phyloP scores from a whole-genome alignment of 1,139 yeast genomes.

The Geotrichum candidum region DNA sequence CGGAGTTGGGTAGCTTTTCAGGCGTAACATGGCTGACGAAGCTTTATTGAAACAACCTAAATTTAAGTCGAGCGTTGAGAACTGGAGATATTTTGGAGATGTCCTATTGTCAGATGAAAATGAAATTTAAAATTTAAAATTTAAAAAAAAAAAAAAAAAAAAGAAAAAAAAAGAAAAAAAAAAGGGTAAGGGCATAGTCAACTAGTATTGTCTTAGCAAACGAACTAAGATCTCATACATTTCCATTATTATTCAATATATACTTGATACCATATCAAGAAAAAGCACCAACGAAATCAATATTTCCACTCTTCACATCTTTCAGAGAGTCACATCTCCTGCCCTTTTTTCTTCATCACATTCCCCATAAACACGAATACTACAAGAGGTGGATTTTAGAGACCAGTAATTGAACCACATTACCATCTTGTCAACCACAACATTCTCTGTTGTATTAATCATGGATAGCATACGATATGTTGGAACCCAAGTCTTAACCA shows the following conservation, averaged over 20 bases:
- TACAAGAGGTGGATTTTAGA: neutral
- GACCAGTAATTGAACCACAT: neutral
- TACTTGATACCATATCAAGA: too few relatives aligned
- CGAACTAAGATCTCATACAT: too few relatives aligned
- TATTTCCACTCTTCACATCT: neutral
- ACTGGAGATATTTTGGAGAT: neutral
- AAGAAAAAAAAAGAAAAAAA: neutral
- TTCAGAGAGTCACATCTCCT: neutral
- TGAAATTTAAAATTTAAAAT: neutral
- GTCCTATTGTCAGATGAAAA: neutral
- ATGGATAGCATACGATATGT: constrained; percentile 6
- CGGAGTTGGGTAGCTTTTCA: neutral
- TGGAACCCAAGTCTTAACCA: constrained; percentile 11
- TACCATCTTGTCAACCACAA: neutral
- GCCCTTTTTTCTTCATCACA: neutral
- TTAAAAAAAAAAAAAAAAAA: neutral
- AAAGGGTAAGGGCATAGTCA: neutral
- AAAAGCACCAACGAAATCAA: neutral
- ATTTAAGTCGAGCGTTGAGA: neutral
- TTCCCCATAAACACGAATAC: neutral
- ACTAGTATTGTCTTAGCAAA: too few relatives aligned
- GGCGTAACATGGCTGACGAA: neutral
- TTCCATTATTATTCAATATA: too few relatives aligned
- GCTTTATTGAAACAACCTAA: neutral
- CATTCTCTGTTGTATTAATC: neutral